Percentiles rank a stretch among this genome's conserved stretches.
Conservation (phyloP, 345 rosid species). For the Durio zibethinus region DNA sequence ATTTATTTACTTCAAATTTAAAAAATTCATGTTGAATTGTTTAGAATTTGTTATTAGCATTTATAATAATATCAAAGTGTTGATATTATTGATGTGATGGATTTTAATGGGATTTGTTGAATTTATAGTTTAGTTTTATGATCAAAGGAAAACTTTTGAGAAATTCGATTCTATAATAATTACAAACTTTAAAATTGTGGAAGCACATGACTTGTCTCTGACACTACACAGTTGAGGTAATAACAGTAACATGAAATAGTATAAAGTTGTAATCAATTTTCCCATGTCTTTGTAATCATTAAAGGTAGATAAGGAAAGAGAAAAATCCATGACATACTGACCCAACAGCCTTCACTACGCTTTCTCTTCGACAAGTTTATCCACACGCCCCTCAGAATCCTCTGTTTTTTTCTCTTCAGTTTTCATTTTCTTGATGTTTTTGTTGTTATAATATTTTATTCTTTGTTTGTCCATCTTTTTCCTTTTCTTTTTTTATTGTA, state of each 20-base stretch:
- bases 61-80: no score
- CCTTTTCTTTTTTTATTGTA: neutral
- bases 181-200: neutral
- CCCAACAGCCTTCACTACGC: neutral
- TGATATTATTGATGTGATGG: no score
- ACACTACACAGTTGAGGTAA: neutral
- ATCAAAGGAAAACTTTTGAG: no score
- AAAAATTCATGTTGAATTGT: no score
- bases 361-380: constrained; percentile 8
- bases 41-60: no score
- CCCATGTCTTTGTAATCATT: neutral
- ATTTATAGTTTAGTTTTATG: no score
- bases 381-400: neutral
- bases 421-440: neutral
- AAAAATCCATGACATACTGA: neutral
- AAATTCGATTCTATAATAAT: neutral
- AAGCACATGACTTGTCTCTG: neutral
- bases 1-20: no score
- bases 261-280: neutral
- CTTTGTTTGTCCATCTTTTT: neutral
- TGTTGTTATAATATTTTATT: neutral
- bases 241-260: neutral
- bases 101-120: no score
- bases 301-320: neutral
- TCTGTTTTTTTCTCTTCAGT: neutral